A percentile compares a stretch with the other conserved stretches of the same genome.
Evolutionary conservation across 2,329 filamentous ascomycete species (phyloP).

Genomic region (Alternaria panax): DNA sequence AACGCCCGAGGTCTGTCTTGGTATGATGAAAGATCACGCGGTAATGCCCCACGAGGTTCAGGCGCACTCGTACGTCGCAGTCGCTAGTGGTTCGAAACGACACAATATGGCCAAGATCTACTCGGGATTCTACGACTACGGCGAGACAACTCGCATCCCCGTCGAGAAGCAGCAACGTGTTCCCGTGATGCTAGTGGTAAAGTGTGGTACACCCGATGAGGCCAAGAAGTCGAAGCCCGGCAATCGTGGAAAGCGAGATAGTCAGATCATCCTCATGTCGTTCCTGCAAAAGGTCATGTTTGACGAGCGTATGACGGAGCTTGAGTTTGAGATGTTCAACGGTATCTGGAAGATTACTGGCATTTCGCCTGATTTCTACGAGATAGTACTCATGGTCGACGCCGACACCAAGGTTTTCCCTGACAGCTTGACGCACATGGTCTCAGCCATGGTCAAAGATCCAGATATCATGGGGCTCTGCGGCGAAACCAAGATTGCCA

Average conservation of each 20-base stretch:
- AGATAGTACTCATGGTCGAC: slow-evolving; percentile 98
- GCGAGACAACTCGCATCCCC: slow-evolving; percentile 78
- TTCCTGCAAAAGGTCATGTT: slow-evolving; percentile 99
- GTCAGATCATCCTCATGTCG: slow-evolving; percentile 98
- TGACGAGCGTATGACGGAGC: slow-evolving; percentile 98
- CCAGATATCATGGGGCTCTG: slow-evolving; percentile 99
- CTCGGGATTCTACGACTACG: slow-evolving; percentile 97
- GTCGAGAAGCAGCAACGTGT: slow-evolving; percentile 91
- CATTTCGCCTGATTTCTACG: slow-evolving; percentile 97
- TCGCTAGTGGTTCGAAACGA: slow-evolving; percentile 92
- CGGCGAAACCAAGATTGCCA: slow-evolving; percentile 99
- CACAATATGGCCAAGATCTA: slow-evolving; percentile 99
- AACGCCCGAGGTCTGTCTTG: slow-evolving; percentile 87
- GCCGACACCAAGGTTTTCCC: slow-evolving; percentile 99
- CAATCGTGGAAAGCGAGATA: slow-evolving; percentile 98
- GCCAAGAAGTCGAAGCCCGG: slow-evolving; percentile 83
- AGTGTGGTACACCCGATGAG: slow-evolving; percentile 93
- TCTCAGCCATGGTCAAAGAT: slow-evolving; percentile 98
- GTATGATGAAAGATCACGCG: slow-evolving; percentile 94
- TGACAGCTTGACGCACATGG: slow-evolving; percentile 97
- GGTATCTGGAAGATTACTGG: slow-evolving; percentile 98
- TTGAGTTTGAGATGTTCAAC: slow-evolving; percentile 99
- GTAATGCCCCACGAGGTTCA: slow-evolving; percentile 81
- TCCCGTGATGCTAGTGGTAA: slow-evolving; percentile 96
- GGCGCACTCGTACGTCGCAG: slow-evolving; percentile 94